phyloP scores from a whole-genome alignment of 345 rosid species.

The Garcia nutans region DNA sequence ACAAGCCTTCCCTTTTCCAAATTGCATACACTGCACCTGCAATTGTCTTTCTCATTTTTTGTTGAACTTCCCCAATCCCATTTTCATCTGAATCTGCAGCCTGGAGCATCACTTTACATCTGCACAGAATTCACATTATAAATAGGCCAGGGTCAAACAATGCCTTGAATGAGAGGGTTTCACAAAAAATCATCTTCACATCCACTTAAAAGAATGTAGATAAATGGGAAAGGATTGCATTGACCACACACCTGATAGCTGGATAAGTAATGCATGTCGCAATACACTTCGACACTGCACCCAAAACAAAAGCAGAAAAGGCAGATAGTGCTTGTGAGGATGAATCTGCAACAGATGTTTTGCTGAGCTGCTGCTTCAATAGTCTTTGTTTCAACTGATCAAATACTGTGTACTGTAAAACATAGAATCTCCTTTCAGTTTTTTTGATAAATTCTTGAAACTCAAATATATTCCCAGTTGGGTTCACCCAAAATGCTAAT shows the following conservation, averaged over 20 bases:
- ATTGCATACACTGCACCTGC: conserved; percentile 17
- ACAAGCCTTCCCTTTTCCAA: conserved; percentile 29
- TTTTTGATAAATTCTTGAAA: background rate
- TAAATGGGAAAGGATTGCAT: background rate
- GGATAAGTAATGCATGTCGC: conserved; percentile 35
- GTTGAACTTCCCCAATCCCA: conserved; percentile 5
- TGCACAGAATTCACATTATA: conserved; percentile 10
- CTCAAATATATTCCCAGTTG: background rate
- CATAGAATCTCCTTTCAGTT: background rate
- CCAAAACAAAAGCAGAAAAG: conserved; percentile 29
- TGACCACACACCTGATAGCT: conserved; percentile 22
- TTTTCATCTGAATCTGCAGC: conserved; percentile 31
- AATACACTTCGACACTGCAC: conserved; percentile 33
- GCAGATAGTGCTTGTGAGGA: conserved; percentile 28
- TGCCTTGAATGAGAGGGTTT: background rate
- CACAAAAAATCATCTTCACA: background rate
- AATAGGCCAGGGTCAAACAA: background rate
- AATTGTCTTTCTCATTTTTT: conserved; percentile 12
- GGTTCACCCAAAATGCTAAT: background rate
- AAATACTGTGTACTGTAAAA: conserved; percentile 32
- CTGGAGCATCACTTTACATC: conserved; percentile 34
- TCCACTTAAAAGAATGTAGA: background rate
- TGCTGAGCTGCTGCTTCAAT: conserved; percentile 17
- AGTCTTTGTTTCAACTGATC: conserved; percentile 35
- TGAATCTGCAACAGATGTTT: conserved; percentile 15